Conservation (phyloP, 129 eudicot genomes). For the Pittosporum tobira region DNA sequence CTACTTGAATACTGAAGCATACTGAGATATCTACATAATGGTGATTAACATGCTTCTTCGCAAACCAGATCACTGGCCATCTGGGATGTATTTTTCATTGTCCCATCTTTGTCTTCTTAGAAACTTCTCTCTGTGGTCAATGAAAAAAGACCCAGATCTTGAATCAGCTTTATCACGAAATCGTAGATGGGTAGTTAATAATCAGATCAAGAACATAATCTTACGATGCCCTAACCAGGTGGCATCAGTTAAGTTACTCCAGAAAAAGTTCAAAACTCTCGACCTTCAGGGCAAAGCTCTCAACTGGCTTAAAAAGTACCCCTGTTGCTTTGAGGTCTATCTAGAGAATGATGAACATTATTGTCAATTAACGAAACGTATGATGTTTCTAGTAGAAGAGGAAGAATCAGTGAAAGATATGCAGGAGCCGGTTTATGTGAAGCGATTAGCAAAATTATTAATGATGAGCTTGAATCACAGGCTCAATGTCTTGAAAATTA, state of each 20-base stretch:
- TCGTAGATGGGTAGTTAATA: slow-evolving; percentile 71
- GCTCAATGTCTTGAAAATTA: slow-evolving; percentile 49
- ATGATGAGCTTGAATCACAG: slow-evolving; percentile 72
- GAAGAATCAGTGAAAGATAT: slow-evolving; percentile 56
- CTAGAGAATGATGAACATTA: slow-evolving; percentile 40
- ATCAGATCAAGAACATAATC: slow-evolving; percentile 73
- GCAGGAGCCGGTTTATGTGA: slow-evolving; percentile 48
- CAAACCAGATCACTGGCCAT: slow-evolving; percentile 11
- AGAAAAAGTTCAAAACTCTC: slow-evolving; percentile 72
- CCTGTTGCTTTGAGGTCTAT: slow-evolving; percentile 71
- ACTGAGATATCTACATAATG: slow-evolving; percentile 10
- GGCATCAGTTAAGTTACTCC: slow-evolving; percentile 44
- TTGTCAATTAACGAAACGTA: slow-evolving; percentile 58
- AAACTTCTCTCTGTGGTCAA: slow-evolving; percentile 70
- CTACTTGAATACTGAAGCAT: slow-evolving; percentile 4
- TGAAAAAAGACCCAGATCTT: slow-evolving; percentile 84
- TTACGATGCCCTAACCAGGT: slow-evolving; percentile 56
- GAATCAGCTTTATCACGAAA: slow-evolving; percentile 65
- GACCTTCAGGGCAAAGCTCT: slow-evolving; percentile 77
- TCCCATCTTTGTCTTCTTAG: slow-evolving; percentile 13
- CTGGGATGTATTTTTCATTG: slow-evolving; percentile 10
- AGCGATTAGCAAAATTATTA: slow-evolving; percentile 65
- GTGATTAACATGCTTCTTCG: slow-evolving; percentile 13
- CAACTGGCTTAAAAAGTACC: slow-evolving; percentile 83
- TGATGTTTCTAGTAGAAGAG: slow-evolving; percentile 59